Evolutionary conservation across 805 yeast genomes (phyloP).

Genomic region (Kluyveromyces siamensis): DNA sequence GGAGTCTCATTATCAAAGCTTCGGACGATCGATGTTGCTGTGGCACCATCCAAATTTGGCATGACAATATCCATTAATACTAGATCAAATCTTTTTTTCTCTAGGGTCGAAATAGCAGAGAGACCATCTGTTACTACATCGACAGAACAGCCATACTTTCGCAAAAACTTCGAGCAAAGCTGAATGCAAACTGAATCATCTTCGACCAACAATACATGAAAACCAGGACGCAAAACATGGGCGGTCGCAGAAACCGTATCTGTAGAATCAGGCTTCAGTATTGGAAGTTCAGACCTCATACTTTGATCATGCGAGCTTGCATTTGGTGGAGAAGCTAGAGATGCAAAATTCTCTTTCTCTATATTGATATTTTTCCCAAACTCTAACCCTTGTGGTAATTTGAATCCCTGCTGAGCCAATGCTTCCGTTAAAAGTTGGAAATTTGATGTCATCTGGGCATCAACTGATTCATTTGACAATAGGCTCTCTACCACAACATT

Average conservation of each 20-base stretch:
- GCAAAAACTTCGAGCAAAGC: conserved; percentile 70
- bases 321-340: not conserved
- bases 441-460: conserved; percentile 48
- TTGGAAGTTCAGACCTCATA: conserved; percentile 1
- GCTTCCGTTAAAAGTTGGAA: conserved; percentile 42
- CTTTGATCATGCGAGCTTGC: conserved; percentile 5
- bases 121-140: conserved; percentile 91
- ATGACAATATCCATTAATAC: conserved; percentile 83
- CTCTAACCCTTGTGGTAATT: conserved; percentile 41
- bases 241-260: conserved; percentile 3
- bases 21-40: conserved; percentile 84
- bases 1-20: conserved; percentile 80
- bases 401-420: conserved; percentile 50
- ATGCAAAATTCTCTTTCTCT: not conserved
- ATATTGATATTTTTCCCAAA: conserved; percentile 41
- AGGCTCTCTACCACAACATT: conserved; percentile 56
- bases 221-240: conserved; percentile 31
- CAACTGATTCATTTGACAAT: conserved; percentile 44
- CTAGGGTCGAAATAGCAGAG: conserved; percentile 72
- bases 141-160: conserved; percentile 85
- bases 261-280: not conserved
- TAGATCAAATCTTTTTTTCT: conserved; percentile 61
- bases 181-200: conserved; percentile 79
- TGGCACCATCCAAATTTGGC: conserved; percentile 84
- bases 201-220: conserved; percentile 69